Evolutionary conservation across 2,329 filamentous ascomycete species (phyloP), one percentile per base, ranked within the genome.

Genomic region (Tympanopsis confertula): DNA sequence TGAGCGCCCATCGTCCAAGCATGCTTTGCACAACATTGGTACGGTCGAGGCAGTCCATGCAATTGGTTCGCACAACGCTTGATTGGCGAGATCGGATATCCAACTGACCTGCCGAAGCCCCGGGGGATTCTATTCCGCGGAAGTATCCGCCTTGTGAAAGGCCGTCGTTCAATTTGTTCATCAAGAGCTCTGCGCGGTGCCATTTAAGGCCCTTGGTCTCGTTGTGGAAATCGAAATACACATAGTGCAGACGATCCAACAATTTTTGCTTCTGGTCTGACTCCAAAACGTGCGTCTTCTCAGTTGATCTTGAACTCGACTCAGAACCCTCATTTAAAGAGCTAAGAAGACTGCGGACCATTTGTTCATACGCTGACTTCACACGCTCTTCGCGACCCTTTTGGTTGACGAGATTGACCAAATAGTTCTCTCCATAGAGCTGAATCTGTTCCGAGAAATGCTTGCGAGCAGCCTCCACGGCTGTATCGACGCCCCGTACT

Each of bases 11-110:
- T 37, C 89, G 82, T 7, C 85, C 91, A 41, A 98, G 75, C 83
- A 96, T 94, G 57, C 86, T 94, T 62, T 98, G 91, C 3, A 98
- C 86, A 5, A 98, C 88, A 50, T 98, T 98, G 38, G 91, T 98
- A 38, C 91, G 83, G 59, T 98, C 91, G 13, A 98, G 74, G 47
- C 93, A 98, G 61, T 98, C 91, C 91, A 98, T 98, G 64, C 91
- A 98, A 58, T 98, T 98, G 28, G 91, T 95, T 38, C 91, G 81
- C 45, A 98, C 88, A 13, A 96, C 88, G 43, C 85, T 87, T 1
- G 78, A 86, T 66, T 98, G 91, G 45, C 76, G 71, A 43, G 75
- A 80, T 45, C 87, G 79, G 22, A 86, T 75, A 49, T 96, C 89
- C 12, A 95, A 69, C 14, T 74, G 76, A 20, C 82, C 83, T 41